Conservation (phyloP, 202 grass and related monocot species). For the Hordeum pubiflorum region DNA sequence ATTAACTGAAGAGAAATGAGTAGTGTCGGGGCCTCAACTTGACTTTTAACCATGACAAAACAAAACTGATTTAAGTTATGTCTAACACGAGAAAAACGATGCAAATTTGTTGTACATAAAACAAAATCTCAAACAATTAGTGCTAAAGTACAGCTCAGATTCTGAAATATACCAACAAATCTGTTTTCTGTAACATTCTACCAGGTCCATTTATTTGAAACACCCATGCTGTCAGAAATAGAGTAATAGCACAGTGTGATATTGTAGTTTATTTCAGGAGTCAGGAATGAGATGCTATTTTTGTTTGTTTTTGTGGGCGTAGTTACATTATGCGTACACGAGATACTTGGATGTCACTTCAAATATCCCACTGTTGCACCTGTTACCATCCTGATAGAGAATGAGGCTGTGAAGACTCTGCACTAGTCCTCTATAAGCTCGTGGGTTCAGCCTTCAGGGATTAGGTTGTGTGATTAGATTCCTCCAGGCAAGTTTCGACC, state of each 20-base stretch:
- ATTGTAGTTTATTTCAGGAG: not conserved
- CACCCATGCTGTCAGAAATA: not conserved
- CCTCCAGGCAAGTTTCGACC: not conserved
- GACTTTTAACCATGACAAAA: not conserved
- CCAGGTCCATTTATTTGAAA: not conserved
- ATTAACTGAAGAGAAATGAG: not conserved
- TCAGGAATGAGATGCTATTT: not conserved
- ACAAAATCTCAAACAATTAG: not conserved
- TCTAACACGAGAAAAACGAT: not conserved
- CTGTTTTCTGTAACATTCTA: not conserved
- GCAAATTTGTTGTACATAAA: not conserved
- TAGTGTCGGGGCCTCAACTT: not conserved
- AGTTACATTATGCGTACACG: not conserved
- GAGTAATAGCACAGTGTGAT: not conserved
- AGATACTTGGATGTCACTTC: not conserved
- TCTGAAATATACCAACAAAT: not conserved
- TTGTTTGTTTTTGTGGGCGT: not conserved
- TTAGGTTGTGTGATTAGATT: not conserved
- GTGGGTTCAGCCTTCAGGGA: not conserved
- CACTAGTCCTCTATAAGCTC: not conserved
- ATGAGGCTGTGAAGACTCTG: not conserved
- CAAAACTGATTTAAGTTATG: not conserved
- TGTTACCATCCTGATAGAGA: conserved; percentile 11
- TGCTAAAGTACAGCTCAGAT: not conserved
- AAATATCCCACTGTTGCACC: not conserved